Conservation (phyloP, 1,284 basidiomycete genomes). For the Cryptococcus depauperatus region DNA sequence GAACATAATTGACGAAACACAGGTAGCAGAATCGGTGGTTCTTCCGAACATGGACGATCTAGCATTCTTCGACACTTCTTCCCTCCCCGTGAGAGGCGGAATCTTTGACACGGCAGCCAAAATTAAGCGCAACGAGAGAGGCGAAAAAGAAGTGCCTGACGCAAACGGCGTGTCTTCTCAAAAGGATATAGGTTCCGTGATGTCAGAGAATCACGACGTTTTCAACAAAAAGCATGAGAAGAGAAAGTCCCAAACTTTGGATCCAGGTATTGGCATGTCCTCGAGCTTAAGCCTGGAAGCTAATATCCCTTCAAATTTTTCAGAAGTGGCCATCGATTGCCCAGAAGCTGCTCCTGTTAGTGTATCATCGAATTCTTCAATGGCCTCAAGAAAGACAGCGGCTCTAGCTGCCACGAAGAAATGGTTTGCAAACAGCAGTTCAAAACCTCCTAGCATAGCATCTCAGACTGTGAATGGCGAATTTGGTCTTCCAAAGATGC, state of each 20-base stretch:
- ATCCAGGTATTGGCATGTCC: too few species aligned
- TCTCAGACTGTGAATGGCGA: conserved; percentile 5
- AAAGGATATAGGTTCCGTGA: too few species aligned
- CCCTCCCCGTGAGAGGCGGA: conserved; percentile 66
- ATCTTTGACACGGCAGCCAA: conserved; percentile 74
- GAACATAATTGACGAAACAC: neutral
- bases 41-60: conserved; percentile 97
- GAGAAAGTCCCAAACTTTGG: too few species aligned
- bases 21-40: conserved; percentile 90
- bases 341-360: conserved; percentile 20
- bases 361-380: neutral
- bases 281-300: too few species aligned
- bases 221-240: too few species aligned
- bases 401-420: conserved; percentile 20
- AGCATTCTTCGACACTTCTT: conserved; percentile 78
- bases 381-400: conserved; percentile 5
- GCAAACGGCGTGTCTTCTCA: too few species aligned
- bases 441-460: conserved; percentile 8
- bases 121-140: conserved; percentile 5
- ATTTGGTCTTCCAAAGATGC: neutral
- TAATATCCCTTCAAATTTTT: too few species aligned
- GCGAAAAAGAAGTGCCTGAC: conserved; percentile 11
- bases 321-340: conserved; percentile 11
- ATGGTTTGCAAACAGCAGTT: conserved; percentile 23
- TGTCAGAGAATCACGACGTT: too few species aligned